Base-by-base conservation (phyloP, 768 basidiomycete genomes). In the Crepidotus variabilis region DNA sequence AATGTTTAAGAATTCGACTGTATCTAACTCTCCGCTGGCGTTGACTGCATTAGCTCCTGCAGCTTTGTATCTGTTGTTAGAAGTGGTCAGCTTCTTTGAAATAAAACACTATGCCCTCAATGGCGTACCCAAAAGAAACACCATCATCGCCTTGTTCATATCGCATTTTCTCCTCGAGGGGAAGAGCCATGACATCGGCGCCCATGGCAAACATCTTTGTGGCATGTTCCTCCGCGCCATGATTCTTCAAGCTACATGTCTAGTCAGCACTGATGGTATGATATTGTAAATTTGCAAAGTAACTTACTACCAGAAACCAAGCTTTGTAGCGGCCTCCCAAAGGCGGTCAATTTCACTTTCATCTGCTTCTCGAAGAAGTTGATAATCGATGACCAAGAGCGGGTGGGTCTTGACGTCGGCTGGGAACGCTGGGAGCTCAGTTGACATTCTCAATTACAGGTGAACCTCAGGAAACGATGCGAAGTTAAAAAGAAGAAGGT, bases 261-360 rank as follows among this genome's bases (percentile, higher is more conserved):
- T n/a, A 7, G 47, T 43, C 7, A 28, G 50, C 22, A 23, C 16
- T 22, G 1, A 24, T 32, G 34, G 36, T 69, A n/a, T n/a, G n/a
- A n/a, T n/a, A n/a, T n/a, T n/a, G n/a, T n/a, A n/a, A 28, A 6
- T 45, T 43, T 43, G 47, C 24, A 53, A 18, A n/a, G 22, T 11
- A 53, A 79, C 83, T 65, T 63, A 84, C 82, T 85, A 86, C 82
- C 84, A 88, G 65, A 88, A 87, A 1, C 85, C 84, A 1, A 86
- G 72, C 47, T 78, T 72, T 0, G 80, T 84, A 7, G 78, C 81
- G 1, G 84, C 84, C 48, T 77, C 68, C 80, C 81, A 85, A 1
- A 88, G 74, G 50, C 69, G 72, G 34, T 79, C 73, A 7, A 78
- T 74, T 63, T 86, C 84, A 4, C 59, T 43, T 4, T 62, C 50